Evolutionary conservation across 495 filamentous ascomycete genomes (phyloP), one percentile per base, ranked within the genome.

Genomic region (Hyphodiscus hymeniophilus): DNA sequence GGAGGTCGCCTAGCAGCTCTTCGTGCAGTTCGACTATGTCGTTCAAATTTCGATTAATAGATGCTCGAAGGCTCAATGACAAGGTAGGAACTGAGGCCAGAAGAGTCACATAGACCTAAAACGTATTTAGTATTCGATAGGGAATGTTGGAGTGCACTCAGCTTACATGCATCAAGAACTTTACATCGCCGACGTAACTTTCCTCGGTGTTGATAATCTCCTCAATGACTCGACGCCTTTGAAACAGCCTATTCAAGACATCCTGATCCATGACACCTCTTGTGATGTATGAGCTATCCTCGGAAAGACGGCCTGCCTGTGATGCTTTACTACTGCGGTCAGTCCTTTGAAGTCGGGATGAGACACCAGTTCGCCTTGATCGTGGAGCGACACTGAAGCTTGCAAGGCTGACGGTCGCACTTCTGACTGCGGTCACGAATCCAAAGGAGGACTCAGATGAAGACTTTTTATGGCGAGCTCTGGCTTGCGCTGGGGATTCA

Each of bases 141-240:
- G 34, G 34, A 3, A 36, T 5, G 34, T 5, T 6, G 15, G 34
- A 12, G 39, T 61, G 38, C 48, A 60, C 48, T 32, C 5, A 28
- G 43, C 74, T 57, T 68, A 94, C 92, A 60, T 90, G 87, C 56
- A 84, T 79, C 47, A 98, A 69, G 42, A 90, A 84, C 56, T 86
- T 87, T 43, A 97, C 63, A 51, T 94, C 91, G 15, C 77, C 79
- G 46, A 96, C 77, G 65, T 97, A 97, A 54, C 85, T 81, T 58
- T 90, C 84, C 63, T 97, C 92, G 0, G 89, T 91, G 35, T 63
- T 74, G 43, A 95, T 73, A 16, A 98, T 66, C 62, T 98, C 92
- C 54, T 87, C 85, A 33, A 97, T 60, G 16, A 90, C 80, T 47
- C 78, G 77, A 8, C 86, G 80, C 42, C 92, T 75, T 55, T 89